Base-by-base conservation (phyloP, 345 rosid genomes). In the Eucalyptus marginata region DNA sequence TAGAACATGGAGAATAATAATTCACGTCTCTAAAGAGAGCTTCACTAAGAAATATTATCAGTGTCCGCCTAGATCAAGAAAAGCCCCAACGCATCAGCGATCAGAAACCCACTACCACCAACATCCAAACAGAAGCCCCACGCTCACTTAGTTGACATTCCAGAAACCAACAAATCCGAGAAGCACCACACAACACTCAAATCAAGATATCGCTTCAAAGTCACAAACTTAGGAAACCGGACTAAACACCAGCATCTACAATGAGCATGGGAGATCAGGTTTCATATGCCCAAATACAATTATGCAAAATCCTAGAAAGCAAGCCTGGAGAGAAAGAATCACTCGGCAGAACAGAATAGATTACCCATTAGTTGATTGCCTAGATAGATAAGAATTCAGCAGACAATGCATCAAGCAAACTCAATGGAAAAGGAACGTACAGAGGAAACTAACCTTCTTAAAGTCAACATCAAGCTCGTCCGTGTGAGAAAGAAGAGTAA, bases 401-500 rank as follows among this genome's bases (percentile, higher is more conserved):
- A 0, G 46, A 59, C 80, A 13, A 50, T 24, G 17, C 86, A 50
- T 31, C 36, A 24, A 40, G 44, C 27, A 22, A 22, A 81, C 46
- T 84, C 64, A 84, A 86, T 71, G 20, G 54, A 25, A 68, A 46
- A 25, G 62, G 36, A 43, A 46, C 2, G 54, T 20, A n/a, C 44
- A 7, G 29, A 49, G 58, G 79, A 83, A 89, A 92, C 91, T 68
- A 51, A 95, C 96, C 96, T 94, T 92, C 87, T 52, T 92, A 92
- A 88, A 85, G 92, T 94, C 93, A 89, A 89, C 68, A 89, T 92
- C 93, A 87, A 91, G 93, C 90, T 93, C 96, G 90, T 95, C 95
- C 86, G 90, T 90, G 81, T 90, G 92, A 40, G 98, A 87, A 66
- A 92, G 94, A 80, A 98, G 96, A 88, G 93, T 89, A 88, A 95